Conservation (phyloP, 2,329 filamentous ascomycete species). For the Xylariaceae sp. region DNA sequence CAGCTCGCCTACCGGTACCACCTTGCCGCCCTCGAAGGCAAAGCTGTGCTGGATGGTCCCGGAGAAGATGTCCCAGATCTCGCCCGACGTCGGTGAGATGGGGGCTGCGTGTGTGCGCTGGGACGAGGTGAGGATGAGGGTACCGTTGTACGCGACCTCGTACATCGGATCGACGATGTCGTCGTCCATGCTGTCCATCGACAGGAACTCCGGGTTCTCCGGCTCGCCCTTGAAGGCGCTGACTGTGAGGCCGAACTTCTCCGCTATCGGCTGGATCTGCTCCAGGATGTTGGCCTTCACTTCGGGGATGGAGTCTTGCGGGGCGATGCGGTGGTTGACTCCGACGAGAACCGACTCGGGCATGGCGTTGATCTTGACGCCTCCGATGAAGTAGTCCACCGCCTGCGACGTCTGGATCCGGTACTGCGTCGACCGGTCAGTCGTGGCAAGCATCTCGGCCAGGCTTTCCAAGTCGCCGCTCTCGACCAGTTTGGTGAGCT, state of each 20-base stretch:
- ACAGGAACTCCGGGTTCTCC: slow-evolving; percentile 19
- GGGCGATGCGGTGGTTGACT: slow-evolving; percentile 51
- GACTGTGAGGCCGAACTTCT: slow-evolving; percentile 40
- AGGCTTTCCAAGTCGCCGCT: slow-evolving; percentile 24
- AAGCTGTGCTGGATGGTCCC: slow-evolving; percentile 27
- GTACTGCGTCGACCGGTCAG: slow-evolving; percentile 36
- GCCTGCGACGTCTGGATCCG: slow-evolving; percentile 51
- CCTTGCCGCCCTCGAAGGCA: slow-evolving; percentile 27
- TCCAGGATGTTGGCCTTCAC: slow-evolving; percentile 38
- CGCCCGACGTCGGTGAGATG: slow-evolving; percentile 26
- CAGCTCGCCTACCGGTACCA: slow-evolving; percentile 28
- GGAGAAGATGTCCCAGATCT: slow-evolving; percentile 25
- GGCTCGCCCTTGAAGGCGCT: slow-evolving; percentile 37
- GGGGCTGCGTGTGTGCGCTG: slow-evolving; percentile 28
- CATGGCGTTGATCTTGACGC: slow-evolving; percentile 51
- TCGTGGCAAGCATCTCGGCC: slow-evolving; percentile 21
- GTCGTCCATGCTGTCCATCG: slow-evolving; percentile 12
- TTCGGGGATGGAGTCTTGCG: slow-evolving; percentile 40
- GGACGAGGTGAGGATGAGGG: slow-evolving; percentile 27
- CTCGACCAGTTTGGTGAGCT: slow-evolving; percentile 24
- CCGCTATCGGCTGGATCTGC: slow-evolving; percentile 37
- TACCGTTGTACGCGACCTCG: slow-evolving; percentile 33
- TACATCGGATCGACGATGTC: slow-evolving; percentile 22
- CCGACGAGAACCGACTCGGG: slow-evolving; percentile 45
- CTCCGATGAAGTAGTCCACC: slow-evolving; percentile 45